Base-by-base conservation (phyloP, 2,329 filamentous ascomycete genomes). In the Arthrinium puccinioides region DNA sequence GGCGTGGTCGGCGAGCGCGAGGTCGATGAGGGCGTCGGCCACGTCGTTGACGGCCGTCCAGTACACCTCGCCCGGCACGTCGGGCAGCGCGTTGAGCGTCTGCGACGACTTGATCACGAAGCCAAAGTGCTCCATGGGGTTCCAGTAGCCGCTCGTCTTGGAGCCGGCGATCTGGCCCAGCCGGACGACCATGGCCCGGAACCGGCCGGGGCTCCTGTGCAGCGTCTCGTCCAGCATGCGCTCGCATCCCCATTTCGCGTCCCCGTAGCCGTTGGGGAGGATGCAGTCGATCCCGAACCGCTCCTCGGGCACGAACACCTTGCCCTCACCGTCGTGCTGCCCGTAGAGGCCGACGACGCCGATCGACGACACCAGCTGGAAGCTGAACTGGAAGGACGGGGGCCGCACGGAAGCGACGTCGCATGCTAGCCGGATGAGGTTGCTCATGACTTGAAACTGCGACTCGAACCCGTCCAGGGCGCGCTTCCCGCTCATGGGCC, bases 141-240 rank as follows among this genome's bases (percentile, higher is more conserved):
- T 78, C 74, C 74, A 79, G 45, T 66, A 68, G 1, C 72, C 73
- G 37, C 55, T 73, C 1, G 39, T 57, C 4, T 47, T 62, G 0
- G 64, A 69, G 0, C 74, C 74, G 1, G 72, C 59, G 27, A 79
- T 69, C 48, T 79, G 74, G 0, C 69, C 74, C 0, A 65, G 55
- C 0, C 73, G 61, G 1, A 70, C 63, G 1, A 50, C 52, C 54
- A 62, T 66, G 0, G 65, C 42, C 13, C 59, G 60, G 54, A 76
- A 72, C 1, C 44, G 52, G 1, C 57, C 39, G 0, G 63, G 62
- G 42, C 66, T 50, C n/a, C 53, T 46, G 37, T 65, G 62, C 4
- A 74, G 49, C 1, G 72, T 74, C 34, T 60, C 52, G 33, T 68
- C 61, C 0, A 76, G 59, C 52, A 74, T 68, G 4, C 54, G 50